These are phyloP conservation scores for Venturia pyrina DNA, from an alignment of 2,329 filamentous ascomycete genomes.

Conservation along the genomic window DNA sequence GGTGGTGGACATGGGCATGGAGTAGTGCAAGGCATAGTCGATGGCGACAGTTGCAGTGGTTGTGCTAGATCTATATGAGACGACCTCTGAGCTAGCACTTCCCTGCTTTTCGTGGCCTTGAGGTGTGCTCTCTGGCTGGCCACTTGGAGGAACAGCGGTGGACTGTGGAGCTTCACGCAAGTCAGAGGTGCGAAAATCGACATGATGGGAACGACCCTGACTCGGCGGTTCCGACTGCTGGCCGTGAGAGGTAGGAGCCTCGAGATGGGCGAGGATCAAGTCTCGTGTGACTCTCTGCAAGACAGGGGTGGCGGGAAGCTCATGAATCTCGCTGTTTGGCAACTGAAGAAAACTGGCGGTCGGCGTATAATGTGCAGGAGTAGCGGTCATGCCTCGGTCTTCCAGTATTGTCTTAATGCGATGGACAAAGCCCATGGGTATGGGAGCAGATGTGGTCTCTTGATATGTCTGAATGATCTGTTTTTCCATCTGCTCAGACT, in stretches of 20 bases:
- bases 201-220: not conserved
- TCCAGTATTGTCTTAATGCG: conserved; percentile 34
- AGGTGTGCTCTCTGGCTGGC: not conserved
- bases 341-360: not conserved
- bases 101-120: not conserved
- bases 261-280: conserved; percentile 5
- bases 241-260: not conserved
- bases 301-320: conserved; percentile 12
- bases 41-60: conserved; percentile 19
- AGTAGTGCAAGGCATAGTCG: conserved; percentile 25
- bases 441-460: conserved; percentile 4
- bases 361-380: not conserved
- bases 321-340: conserved; percentile 5
- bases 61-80: conserved; percentile 7
- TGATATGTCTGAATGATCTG: conserved; percentile 5
- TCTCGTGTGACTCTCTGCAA: conserved; percentile 11
- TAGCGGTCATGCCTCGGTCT: conserved; percentile 19
- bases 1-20: conserved; percentile 11
- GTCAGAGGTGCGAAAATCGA: not conserved
- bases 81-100: not conserved
- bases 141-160: not conserved
- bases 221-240: not conserved
- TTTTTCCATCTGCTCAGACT: conserved; percentile 22
- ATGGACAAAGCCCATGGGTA: conserved; percentile 30
- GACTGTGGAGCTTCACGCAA: not conserved